phyloP scores from a whole-genome alignment of 305 asterid species.

The Fraxinus ornus region DNA sequence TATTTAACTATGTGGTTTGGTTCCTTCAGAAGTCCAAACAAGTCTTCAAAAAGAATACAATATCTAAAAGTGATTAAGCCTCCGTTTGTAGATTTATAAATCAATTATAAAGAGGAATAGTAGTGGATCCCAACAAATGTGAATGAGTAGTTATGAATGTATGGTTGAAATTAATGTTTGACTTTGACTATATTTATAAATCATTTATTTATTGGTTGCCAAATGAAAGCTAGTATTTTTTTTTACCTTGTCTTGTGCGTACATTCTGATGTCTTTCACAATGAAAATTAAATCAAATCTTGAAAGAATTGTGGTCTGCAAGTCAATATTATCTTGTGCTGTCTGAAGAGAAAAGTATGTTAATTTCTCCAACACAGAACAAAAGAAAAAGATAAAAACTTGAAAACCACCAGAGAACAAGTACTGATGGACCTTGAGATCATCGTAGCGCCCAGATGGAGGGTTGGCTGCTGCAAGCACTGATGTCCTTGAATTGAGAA shows the following conservation, averaged over 20 bases:
- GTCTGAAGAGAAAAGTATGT: constrained; percentile 55
- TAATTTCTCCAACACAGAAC: constrained; percentile 24
- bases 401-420: not conserved
- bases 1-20: not conserved
- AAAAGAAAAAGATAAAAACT: constrained; percentile 3
- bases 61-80: not conserved
- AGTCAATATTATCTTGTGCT: constrained; percentile 97
- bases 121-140: not conserved
- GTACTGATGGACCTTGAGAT: constrained; percentile 66
- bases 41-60: not conserved
- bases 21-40: not conserved
- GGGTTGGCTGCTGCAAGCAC: constrained; percentile 99
- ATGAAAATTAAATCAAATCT: constrained; percentile 94
- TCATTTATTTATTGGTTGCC: not conserved
- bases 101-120: not conserved
- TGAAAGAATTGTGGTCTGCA: constrained; percentile 98
- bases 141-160: not conserved
- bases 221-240: not conserved
- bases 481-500: constrained; percentile 96
- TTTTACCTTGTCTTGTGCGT: constrained; percentile 84
- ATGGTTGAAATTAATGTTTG: not conserved
- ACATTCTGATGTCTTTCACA: constrained; percentile 90
- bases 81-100: not conserved
- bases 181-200: not conserved
- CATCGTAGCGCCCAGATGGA: constrained; percentile 98